Conservation (phyloP, 768 basidiomycete genomes). For the Lyophyllum semitale region DNA sequence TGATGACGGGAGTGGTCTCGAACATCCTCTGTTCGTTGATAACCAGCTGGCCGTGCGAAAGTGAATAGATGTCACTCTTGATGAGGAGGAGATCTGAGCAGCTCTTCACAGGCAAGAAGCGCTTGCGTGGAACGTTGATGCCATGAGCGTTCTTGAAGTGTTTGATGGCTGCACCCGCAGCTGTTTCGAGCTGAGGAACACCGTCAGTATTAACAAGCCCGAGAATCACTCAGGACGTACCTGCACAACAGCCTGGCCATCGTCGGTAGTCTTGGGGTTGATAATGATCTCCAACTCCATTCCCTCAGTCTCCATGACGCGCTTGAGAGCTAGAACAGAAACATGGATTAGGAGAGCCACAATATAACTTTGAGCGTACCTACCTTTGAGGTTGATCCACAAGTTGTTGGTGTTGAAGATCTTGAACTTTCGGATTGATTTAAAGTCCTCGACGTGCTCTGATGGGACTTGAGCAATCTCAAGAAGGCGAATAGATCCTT, state of each 20-base stretch:
- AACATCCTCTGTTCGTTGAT: slow-evolving; percentile 86
- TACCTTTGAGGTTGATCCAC: slow-evolving; percentile 79
- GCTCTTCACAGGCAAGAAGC: slow-evolving; percentile 91
- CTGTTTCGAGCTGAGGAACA: slow-evolving; percentile 74
- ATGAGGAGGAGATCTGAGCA: slow-evolving; percentile 88
- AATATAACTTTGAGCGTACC: slow-evolving; percentile 10
- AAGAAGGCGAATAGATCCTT: slow-evolving; percentile 83
- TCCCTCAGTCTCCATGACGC: slow-evolving; percentile 81
- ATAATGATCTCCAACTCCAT: slow-evolving; percentile 96
- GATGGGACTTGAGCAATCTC: slow-evolving; percentile 95
- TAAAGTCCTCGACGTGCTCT: slow-evolving; percentile 95
- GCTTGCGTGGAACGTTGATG: slow-evolving; percentile 91
- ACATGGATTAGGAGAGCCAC: neutral
- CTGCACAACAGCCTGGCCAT: slow-evolving; percentile 85
- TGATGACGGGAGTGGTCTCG: slow-evolving; percentile 90
- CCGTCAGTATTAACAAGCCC: slow-evolving; percentile 15
- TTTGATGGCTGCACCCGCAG: slow-evolving; percentile 92
- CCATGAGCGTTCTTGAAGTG: slow-evolving; percentile 91
- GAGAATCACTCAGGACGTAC: slow-evolving; percentile 25
- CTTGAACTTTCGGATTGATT: slow-evolving; percentile 90
- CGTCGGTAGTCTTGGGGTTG: slow-evolving; percentile 86
- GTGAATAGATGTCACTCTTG: slow-evolving; percentile 91
- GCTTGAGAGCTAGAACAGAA: slow-evolving; percentile 69
- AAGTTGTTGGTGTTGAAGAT: slow-evolving; percentile 89
- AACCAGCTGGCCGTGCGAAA: slow-evolving; percentile 84